Evolutionary conservation across 345 rosid species (phyloP).

Genomic region (Balakata baccata): DNA sequence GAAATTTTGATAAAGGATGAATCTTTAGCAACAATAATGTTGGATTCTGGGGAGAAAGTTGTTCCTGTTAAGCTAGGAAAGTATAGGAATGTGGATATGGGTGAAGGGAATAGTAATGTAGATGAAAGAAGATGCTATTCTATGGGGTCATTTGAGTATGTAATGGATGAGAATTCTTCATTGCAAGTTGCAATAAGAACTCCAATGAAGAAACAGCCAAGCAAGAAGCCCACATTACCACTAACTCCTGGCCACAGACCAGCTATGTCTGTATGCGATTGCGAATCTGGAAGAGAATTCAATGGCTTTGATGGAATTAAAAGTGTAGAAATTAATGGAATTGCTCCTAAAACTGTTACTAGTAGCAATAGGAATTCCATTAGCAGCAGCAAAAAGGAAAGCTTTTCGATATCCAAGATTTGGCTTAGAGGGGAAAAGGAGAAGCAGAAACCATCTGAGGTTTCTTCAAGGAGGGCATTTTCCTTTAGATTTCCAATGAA

Average conservation of each 20-base stretch:
- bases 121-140: slow-evolving; percentile 76
- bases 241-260: slow-evolving; percentile 60
- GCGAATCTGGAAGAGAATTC: slow-evolving; percentile 63
- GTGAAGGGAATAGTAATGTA: slow-evolving; percentile 50
- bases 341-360: slow-evolving; percentile 2
- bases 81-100: slow-evolving; percentile 63
- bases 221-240: slow-evolving; percentile 50
- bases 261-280: slow-evolving; percentile 64
- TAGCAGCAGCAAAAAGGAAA: slow-evolving; percentile 47
- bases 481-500: slow-evolving; percentile 53
- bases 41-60: slow-evolving; percentile 56
- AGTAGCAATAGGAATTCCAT: slow-evolving; percentile 23
- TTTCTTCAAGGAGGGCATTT: slow-evolving; percentile 56
- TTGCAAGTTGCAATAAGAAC: slow-evolving; percentile 79
- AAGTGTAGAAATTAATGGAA: slow-evolving; percentile 17
- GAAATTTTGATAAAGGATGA: slow-evolving; percentile 37
- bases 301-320: slow-evolving; percentile 32
- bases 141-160: slow-evolving; percentile 97
- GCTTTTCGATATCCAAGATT: slow-evolving; percentile 81
- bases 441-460: slow-evolving; percentile 33
- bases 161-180: slow-evolving; percentile 69
- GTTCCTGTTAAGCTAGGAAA: slow-evolving; percentile 89
- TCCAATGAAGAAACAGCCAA: slow-evolving; percentile 52
- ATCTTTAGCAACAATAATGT: slow-evolving; percentile 15
- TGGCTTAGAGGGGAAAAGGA: slow-evolving; percentile 75